Evolutionary conservation across 1,284 basidiomycete species (phyloP).

Genomic region (Leccinum variabile): DNA sequence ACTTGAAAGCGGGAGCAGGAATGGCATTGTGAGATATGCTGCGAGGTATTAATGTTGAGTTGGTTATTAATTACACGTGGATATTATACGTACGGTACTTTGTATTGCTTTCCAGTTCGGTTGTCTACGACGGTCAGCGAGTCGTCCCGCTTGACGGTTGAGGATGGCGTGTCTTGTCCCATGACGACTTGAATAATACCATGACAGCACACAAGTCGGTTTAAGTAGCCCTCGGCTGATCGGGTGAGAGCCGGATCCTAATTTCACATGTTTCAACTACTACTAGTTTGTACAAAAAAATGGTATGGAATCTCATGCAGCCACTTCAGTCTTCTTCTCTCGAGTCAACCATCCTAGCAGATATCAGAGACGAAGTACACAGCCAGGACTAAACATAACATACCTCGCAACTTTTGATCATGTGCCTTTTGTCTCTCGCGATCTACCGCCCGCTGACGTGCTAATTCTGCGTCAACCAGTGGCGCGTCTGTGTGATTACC

Average conservation of each 20-base stretch:
- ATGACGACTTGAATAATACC: conserved; percentile 12
- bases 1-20: conserved; percentile 79
- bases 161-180: conserved; percentile 27
- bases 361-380: neutral
- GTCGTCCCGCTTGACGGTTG: conserved; percentile 32
- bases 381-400: conserved; percentile 25
- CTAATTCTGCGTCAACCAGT: conserved; percentile 59
- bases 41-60: conserved; percentile 4
- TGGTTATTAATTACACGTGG: neutral
- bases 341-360: conserved; percentile 41
- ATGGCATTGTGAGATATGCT: conserved; percentile 79
- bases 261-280: conserved; percentile 21
- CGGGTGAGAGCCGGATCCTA: neutral
- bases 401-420: conserved; percentile 75
- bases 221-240: neutral
- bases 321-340: conserved; percentile 32
- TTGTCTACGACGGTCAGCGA: conserved; percentile 77
- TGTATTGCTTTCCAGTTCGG: conserved; percentile 78
- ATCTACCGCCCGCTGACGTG: conserved; percentile 57
- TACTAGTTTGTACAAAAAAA: neutral
- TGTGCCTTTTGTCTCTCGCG: conserved; percentile 62
- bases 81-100: conserved; percentile 59
- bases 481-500: conserved; percentile 48
- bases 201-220: neutral
- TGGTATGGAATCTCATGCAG: conserved; percentile 8